Evolutionary conservation across 148 eudicot species (phyloP), one percentile per base, ranked within the genome.

Genomic region (Vaccinium vitisidaea): DNA sequence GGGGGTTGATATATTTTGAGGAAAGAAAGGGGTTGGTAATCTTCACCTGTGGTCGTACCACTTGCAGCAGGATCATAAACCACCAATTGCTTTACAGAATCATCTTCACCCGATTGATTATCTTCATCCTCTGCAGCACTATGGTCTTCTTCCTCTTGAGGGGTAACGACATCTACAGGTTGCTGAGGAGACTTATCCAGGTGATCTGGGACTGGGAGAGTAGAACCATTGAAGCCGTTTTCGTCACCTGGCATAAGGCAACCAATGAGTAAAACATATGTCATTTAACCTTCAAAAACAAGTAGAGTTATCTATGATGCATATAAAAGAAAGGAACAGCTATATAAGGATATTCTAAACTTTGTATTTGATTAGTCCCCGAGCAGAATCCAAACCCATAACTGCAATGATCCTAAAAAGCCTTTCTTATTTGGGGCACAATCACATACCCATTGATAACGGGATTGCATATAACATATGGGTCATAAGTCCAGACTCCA

Each of bases 61-160:
- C n/a, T n/a, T n/a, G n/a, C n/a, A n/a, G n/a, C n/a, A n/a, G n/a
- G n/a, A n/a, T n/a, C n/a, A n/a, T n/a, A n/a, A n/a, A 80, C 67
- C 23, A 94, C 93, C 84, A 96, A 82, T 82, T 96, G 95, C 58
- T 90, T 88, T 48, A 86, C 87, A 81, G 89, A 89, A 90, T 87
- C 85, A 43, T 89, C 87, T 79, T 71, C 53, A 36, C 73, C 32
- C 10, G 76, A 77, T 25, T 88, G 88, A 85, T 67, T 82, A 39
- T 84, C 76, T 73, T 84, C 86, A 79, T 88, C 86, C 58, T 75
- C 82, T 3, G 61, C 82, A 2, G 69, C 23, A 56, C 49, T 79
- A 55, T 74, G 55, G 36, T 86, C 79, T 15, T 80, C 88, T 77
- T 87, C 88, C 49, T 83, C 93, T 50, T 84, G 93, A 2, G 85